Evolutionary conservation across 2,329 filamentous ascomycete genomes (phyloP).

Genomic region (Pyrenochaeta sp.): DNA sequence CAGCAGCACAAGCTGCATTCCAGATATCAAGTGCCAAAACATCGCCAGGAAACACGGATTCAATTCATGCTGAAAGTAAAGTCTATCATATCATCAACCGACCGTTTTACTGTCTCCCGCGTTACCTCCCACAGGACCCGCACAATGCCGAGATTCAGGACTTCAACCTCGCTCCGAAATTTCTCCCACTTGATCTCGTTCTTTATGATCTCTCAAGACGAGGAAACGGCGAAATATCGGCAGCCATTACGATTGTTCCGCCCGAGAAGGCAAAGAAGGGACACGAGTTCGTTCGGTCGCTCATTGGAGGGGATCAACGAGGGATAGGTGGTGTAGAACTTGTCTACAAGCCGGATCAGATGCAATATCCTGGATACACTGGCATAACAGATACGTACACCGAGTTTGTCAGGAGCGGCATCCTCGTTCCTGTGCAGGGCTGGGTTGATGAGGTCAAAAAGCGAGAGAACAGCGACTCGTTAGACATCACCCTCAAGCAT

Average conservation of each 20-base stretch:
- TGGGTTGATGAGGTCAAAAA: conserved; percentile 40
- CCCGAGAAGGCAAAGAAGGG: conserved; percentile 63
- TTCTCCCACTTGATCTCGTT: conserved; percentile 76
- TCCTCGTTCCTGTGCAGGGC: conserved; percentile 52
- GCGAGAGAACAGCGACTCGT: not conserved
- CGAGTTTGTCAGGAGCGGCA: conserved; percentile 74
- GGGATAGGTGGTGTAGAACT: conserved; percentile 49
- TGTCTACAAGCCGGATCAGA: conserved; percentile 51
- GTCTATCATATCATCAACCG: conserved; percentile 75
- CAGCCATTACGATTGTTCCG: conserved; percentile 71
- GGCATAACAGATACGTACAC: conserved; percentile 76
- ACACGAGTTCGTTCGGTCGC: conserved; percentile 58
- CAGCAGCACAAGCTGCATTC: conserved; percentile 74
- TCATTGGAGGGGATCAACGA: conserved; percentile 58
- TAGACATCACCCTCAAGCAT: conserved; percentile 18
- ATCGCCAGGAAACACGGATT: conserved; percentile 53
- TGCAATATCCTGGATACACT: conserved; percentile 68
- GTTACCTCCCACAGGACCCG: conserved; percentile 50
- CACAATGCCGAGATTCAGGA: conserved; percentile 25
- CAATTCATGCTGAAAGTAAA: conserved; percentile 54
- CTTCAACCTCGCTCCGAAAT: conserved; percentile 61
- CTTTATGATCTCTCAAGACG: conserved; percentile 75
- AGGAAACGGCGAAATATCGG: conserved; percentile 64
- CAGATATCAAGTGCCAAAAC: conserved; percentile 72
- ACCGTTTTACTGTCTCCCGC: conserved; percentile 76